A percentile compares a stretch with the other conserved stretches of the same genome.
Conservation (phyloP, 1,139 yeast genomes). For the Yamadazyma buinensis region DNA sequence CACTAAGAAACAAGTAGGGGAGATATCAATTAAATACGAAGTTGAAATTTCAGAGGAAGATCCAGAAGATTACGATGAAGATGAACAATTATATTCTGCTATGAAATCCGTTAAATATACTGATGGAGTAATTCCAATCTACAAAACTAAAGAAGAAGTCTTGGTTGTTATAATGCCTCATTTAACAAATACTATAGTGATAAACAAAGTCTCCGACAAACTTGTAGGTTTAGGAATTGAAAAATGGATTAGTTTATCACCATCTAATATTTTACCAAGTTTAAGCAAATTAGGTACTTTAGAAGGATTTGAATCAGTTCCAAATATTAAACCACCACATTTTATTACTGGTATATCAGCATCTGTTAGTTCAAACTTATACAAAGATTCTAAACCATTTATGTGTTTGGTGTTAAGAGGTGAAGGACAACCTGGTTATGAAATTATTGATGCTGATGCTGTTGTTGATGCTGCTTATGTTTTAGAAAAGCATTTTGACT, state of each 20-base stretch:
- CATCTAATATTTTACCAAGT: conserved; percentile 30
- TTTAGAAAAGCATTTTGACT: conserved; percentile 15
- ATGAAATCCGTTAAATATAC: conserved; percentile 22
- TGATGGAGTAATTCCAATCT: conserved; percentile 22
- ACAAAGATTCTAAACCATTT: conserved; percentile 10
- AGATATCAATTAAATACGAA: conserved; percentile 21
- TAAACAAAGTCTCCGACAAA: conserved; percentile 26
- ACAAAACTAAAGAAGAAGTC: conserved; percentile 8
- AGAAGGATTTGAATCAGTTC: conserved; percentile 18
- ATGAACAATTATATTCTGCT: conserved; percentile 49
- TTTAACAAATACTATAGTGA: conserved; percentile 26
- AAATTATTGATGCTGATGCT: conserved; percentile 38
- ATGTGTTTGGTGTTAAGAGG: conserved; percentile 40
- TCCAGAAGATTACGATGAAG: conserved; percentile 47
- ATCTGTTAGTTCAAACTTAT: conserved; percentile 31
- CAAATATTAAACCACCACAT: conserved; percentile 50
- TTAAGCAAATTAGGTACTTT: conserved; percentile 19
- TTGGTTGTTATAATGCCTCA: conserved; percentile 30
- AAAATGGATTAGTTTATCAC: conserved; percentile 32
- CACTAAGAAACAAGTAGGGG: conserved; percentile 18
- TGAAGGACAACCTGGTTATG: conserved; percentile 58
- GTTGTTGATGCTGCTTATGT: conserved; percentile 31
- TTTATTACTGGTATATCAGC: conserved; percentile 51
- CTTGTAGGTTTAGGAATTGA: conserved; percentile 13
- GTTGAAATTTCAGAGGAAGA: conserved; percentile 9